Base-by-base conservation (phyloP, 495 filamentous ascomycete genomes). In the Corynascus novoguineensis region DNA sequence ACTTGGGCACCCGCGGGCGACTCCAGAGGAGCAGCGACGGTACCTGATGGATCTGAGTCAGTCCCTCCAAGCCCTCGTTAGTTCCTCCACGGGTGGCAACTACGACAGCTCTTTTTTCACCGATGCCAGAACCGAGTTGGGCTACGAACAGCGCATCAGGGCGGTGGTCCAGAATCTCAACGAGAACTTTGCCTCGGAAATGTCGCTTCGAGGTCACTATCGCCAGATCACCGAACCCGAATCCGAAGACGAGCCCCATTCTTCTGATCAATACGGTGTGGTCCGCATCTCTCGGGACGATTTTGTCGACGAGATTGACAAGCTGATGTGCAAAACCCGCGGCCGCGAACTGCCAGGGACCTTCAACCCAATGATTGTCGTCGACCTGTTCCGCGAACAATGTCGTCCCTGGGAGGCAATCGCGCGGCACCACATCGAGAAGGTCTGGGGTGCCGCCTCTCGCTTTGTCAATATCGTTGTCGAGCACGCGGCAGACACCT, bases 101-200 rank as follows among this genome's bases (percentile, higher is more conserved):
- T 88, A 87, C 58, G 73, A 68, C 52, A 65, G 80, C 41, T 31
- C 58, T 0, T 87, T 87, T 62, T 88, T 88, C 58, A 70, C 65
- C 1, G 68, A 75, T 55, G 71, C 71, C 5, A 60, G 71, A 32
- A 62, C 70, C 0, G 38, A 66, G 1, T 29, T 53, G 22, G 77
- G 73, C 11, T 73, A 74, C 48, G 40, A 68, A 32, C 79, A 81
- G 54, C 80, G 82, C 10, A 68, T 89, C 8, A 78, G 87, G 10
- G 84, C 86, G 0, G 66, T 81, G 0, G 68, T 87, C 21, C 81
- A 86, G 35, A 76, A 82, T 31, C 60, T 81, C 19, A 83, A 82
- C 54, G 64, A 67, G n/a, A 66, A 73, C 0, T 89, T 89, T 50
- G 76, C 80, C 0, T 68, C 77, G 11, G 63, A 75, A 0, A 79